Conservation (phyloP, 495 filamentous ascomycete species). For the Hypoxylon rickii region DNA sequence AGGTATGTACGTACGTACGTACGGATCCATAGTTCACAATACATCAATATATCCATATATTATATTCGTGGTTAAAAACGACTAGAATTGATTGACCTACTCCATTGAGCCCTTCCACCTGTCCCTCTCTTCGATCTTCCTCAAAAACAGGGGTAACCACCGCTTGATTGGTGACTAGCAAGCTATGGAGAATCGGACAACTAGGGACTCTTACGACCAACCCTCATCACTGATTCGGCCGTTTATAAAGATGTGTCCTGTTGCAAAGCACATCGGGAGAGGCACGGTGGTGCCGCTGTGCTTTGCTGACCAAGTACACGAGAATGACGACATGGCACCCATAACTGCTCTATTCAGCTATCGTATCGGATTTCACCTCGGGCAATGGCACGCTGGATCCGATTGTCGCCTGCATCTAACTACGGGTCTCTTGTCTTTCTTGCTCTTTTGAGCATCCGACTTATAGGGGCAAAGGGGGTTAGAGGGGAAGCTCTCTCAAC, state of each 20-base stretch:
- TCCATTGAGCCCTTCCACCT: constrained; percentile 29
- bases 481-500: too few species aligned
- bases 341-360: constrained; percentile 15
- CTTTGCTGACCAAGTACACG: constrained; percentile 28
- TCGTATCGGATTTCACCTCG: constrained; percentile 23
- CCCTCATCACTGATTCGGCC: constrained; percentile 14
- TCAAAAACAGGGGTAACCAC: constrained; percentile 23
- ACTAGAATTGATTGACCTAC: constrained; percentile 27
- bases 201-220: constrained; percentile 5
- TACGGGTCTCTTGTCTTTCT: constrained; percentile 14
- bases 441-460: constrained; percentile 16
- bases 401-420: constrained; percentile 18
- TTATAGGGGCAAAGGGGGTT: too few species aligned
- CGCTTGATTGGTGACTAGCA: constrained; percentile 27
- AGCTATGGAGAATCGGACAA: constrained; percentile 21
- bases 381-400: constrained; percentile 21
- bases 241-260: constrained; percentile 28
- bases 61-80: constrained; percentile 20
- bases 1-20: too few species aligned
- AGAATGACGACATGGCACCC: constrained; percentile 33
- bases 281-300: constrained; percentile 18
- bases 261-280: constrained; percentile 24
- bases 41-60: constrained; percentile 23
- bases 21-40: constrained; percentile 1
- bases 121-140: constrained; percentile 15